Evolutionary conservation across 306 rosid genomes (phyloP), one percentile per base, ranked within the genome.

Genomic region (Alnus rubra): DNA sequence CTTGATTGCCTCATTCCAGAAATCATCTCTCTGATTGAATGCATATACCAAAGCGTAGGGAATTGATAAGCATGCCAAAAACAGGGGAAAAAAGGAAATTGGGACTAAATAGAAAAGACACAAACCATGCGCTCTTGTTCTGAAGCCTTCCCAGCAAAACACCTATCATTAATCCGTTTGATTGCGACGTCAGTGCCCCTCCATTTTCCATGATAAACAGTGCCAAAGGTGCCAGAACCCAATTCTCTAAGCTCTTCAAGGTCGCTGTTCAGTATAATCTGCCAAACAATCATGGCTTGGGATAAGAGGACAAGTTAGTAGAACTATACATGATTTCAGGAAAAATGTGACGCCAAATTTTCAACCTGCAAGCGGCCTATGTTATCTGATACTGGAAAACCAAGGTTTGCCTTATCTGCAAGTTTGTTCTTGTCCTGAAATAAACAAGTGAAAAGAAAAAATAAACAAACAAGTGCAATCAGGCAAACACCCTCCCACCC

Each of bases 1-100:
- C 85, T 94, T 92, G 69, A 92, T 91, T 83, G 98, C 98, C 85
- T 94, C 98, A 84, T 94, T 92, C 98, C 97, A 94, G 87, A 94
- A 94, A 78, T 94, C 98, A 45, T 89, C 80, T 85, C 93, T 92
- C 97, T 94, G 91, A 83, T 48, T 14, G 62, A 69, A 67, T 14
- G 11, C 56, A 73, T 45, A 42, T 31, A 77, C 72, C 73, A 83
- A 9, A 75, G 19, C 35, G 31, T 14, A 75, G 37, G 35, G 50
- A 31, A 55, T 28, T 70, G 62, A 45, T 64, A 33, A 70, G 78
- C 18, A 64, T 31, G 70, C n/a, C 16, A 69, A 28, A 52, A 47
- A 81, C 39, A 48, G 30, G 5, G 48, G 50, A 45, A 47, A 50
- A 35, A 23, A 12, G 13, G 9, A 44, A 37, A 59, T 45, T 19